Evolutionary conservation across 2,329 filamentous ascomycete species (phyloP).

Genomic region (Ophiostoma fasciatum): DNA sequence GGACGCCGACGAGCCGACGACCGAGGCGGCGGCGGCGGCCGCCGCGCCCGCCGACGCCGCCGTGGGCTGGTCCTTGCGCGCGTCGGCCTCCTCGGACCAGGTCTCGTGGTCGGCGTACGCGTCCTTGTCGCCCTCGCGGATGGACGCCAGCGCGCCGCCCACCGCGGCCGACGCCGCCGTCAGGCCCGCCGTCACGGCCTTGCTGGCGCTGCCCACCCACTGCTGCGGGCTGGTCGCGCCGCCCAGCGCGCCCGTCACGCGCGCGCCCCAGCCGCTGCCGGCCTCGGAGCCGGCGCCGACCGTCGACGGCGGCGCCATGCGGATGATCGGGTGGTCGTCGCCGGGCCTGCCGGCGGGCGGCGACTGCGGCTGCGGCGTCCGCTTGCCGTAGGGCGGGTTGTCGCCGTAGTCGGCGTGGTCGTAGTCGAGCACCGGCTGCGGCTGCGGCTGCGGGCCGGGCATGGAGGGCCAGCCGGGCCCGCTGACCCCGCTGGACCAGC

Average conservation of each 20-base stretch:
- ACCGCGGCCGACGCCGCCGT: conserved; percentile 71
- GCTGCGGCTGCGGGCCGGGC: conserved; percentile 1
- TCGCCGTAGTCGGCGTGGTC: conserved; percentile 32
- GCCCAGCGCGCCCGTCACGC: conserved; percentile 67
- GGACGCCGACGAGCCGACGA: background rate
- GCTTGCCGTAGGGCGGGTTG: conserved; percentile 34
- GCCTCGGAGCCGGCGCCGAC: conserved; percentile 47
- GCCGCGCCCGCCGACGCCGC: background rate
- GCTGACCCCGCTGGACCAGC: conserved; percentile 7
- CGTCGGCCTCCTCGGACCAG: conserved; percentile 81
- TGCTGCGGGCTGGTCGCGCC: conserved; percentile 79
- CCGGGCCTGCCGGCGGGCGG: conserved; percentile 13
- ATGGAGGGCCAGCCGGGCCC: conserved; percentile 6
- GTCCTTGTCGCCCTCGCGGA: conserved; percentile 68
- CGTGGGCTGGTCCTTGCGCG: conserved; percentile 30
- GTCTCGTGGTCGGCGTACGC: conserved; percentile 76
- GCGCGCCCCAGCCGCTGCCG: conserved; percentile 50
- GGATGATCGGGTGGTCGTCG: conserved; percentile 5
- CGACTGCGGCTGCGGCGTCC: conserved; percentile 7
- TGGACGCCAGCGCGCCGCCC: conserved; percentile 68
- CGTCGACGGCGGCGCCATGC: conserved; percentile 10
- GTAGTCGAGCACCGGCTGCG: conserved; percentile 26
- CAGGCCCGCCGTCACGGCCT: conserved; percentile 65
- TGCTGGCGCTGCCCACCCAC: conserved; percentile 70
- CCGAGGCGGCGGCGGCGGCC: background rate